These are phyloP conservation scores for Trametes elegans DNA, from an alignment of 768 basidiomycete genomes.

Conservation along the genomic window DNA sequence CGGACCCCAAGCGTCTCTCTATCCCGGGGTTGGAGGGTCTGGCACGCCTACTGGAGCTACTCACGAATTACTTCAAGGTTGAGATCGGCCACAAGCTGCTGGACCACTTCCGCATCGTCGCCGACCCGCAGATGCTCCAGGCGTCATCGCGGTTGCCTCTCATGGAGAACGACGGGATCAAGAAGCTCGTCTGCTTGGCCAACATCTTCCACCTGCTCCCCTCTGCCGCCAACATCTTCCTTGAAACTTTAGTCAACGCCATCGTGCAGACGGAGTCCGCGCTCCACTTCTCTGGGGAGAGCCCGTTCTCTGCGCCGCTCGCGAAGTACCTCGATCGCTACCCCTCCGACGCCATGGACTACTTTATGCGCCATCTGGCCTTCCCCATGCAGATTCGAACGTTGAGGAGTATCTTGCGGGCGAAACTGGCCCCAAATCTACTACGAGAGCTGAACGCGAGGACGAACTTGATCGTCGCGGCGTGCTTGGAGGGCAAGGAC, in stretches of 20 bases:
- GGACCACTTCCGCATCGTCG: conserved; percentile 92
- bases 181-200: conserved; percentile 89
- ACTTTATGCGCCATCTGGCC: conserved; percentile 77
- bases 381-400: conserved; percentile 81
- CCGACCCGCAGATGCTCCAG: conserved; percentile 82
- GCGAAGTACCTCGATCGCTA: conserved; percentile 92
- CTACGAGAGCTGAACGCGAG: conserved; percentile 65
- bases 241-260: conserved; percentile 81
- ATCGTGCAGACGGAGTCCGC: conserved; percentile 91
- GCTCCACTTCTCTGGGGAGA: conserved; percentile 85
- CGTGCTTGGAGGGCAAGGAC: conserved; percentile 51
- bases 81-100: conserved; percentile 97
- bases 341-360: conserved; percentile 79
- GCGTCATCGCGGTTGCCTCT: conserved; percentile 78
- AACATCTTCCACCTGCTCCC: conserved; percentile 98
- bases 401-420: conserved; percentile 77
- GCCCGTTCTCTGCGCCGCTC: conserved; percentile 91
- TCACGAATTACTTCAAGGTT: conserved; percentile 99
- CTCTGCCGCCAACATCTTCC: conserved; percentile 87
- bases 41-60: conserved; percentile 86
- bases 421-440: conserved; percentile 73
- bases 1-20: conserved; percentile 91
- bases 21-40: conserved; percentile 91
- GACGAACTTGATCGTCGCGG: conserved; percentile 50
- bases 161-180: conserved; percentile 86